A percentile compares a stretch with the other conserved stretches of the same genome.
phyloP scores from a whole-genome alignment of 768 basidiomycete genomes.

The Sistotremastrum niveocremeum region DNA sequence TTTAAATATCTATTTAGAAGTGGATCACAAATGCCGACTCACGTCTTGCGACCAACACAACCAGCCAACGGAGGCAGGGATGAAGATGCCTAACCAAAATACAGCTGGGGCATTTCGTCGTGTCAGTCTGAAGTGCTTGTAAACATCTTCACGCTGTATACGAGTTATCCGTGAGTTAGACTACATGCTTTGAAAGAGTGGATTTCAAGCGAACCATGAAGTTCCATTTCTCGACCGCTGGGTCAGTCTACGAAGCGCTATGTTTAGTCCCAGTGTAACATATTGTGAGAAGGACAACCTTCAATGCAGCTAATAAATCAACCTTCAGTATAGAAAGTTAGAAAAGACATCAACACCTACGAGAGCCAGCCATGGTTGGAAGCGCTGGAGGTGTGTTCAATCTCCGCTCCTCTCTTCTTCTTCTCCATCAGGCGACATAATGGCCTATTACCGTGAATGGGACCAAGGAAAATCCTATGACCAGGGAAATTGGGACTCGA shows the following conservation, averaged over 20 bases:
- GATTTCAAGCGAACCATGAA: constrained; percentile 31
- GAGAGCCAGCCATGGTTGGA: constrained; percentile 52
- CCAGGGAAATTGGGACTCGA: constrained; percentile 26
- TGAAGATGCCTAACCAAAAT: constrained; percentile 45
- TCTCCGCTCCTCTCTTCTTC: constrained; percentile 7
- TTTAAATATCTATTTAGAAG: constrained; percentile 5
- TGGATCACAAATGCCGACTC: constrained; percentile 5
- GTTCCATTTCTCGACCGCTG: constrained; percentile 45
- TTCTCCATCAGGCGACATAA: constrained; percentile 15
- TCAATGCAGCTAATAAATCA: constrained; percentile 1
- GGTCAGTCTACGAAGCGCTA: constrained; percentile 35
- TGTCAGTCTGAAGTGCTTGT: constrained; percentile 74
- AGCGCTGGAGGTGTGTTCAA: constrained; percentile 11
- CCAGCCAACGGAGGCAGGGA: constrained; percentile 44
- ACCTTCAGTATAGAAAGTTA: constrained; percentile 37
- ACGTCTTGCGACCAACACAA: constrained; percentile 26
- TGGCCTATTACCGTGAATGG: constrained; percentile 76
- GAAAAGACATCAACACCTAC: constrained; percentile 21
- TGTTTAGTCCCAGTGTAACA: no score
- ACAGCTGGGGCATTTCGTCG: constrained; percentile 47
- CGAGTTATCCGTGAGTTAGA: background rate
- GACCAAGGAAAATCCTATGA: constrained; percentile 55
- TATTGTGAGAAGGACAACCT: no score
- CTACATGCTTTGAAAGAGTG: background rate
- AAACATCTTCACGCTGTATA: constrained; percentile 68